Evolutionary conservation across 306 rosid species (phyloP), one percentile per base, ranked within the genome.

Genomic region (Aeschynomene evenia): DNA sequence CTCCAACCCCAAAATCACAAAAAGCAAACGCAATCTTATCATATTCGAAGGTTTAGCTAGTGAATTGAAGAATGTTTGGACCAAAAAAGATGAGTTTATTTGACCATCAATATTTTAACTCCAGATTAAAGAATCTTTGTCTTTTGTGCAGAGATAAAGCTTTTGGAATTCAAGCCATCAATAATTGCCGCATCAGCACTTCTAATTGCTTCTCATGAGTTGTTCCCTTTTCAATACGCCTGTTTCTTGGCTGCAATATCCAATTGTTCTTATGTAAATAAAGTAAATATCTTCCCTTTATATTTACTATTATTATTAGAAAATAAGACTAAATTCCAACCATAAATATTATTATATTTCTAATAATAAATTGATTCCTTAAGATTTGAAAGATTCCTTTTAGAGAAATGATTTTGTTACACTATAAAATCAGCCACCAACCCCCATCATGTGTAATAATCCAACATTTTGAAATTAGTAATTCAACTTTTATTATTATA

Each of bases 131-230:
- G 28, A 28, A 28, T 18, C 13, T 13, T 31, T 46, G 48, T 15
- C 9, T 33, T 50, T 19, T 24, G 1, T 53, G 82, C 88, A 91
- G 97, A 87, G 33, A 71, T 78, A 18, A 78, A 71, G 71, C 66
- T 86, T 28, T 76, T 85, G 83, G 85, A 71, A 74, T 88, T 85
- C 78, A 91, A 85, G 84, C 88, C 96, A 34, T 91, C 97, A 28
- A 40, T 80, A 40, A 74, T 86, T 58, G 87, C 96, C 31, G 93
- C 89, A 62, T 80, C 97, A 0, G 96, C 96, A 21, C 85, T 91
- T 52, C 89, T 91, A 20, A 78, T 67, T 43, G 91, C 97, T 2
- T 84, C 91, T 66, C 84, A 85, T 31, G 87, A 85, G 68, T 78
- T 86, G 60, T 78, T 91, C 49, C 96, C 97, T 49, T 63, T 81